Evolutionary conservation across 306 rosid species (phyloP), one percentile per base, ranked within the genome.

Genomic region (Coriaria nepalensis): DNA sequence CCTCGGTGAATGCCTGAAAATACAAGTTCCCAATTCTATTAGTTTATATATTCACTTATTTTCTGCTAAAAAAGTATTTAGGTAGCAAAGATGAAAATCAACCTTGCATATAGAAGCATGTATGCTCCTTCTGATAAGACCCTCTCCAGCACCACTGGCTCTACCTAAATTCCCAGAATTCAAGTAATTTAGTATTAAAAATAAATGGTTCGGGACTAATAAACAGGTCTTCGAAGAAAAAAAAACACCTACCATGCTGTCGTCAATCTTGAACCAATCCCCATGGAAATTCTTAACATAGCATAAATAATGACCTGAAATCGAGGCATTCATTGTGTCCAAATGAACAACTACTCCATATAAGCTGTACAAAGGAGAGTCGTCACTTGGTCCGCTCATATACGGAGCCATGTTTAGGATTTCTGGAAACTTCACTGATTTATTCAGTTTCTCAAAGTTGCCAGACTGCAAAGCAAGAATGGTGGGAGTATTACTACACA

Each of bases 101-200:
- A 79, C 94, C 88, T 83, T 50, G 82, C 80, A 65, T 79, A 83
- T 39, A 83, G 82, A 55, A 83, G 85, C 82, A 83, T 83, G 76
- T 77, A 83, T 52, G 94, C 88, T 61, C 82, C 73, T 67, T 79
- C 80, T 33, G 75, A 77, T 35, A 77, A 63, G 63, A 79, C 88
- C 69, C 73, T 83, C 12, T 69, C 59, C 63, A 76, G 47, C 44
- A 69, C 79, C 4, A 83, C 85, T 8, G 82, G 82, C 71, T 76
- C 81, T 52, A 83, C 94, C 94, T 83, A 52, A 32, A 78, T 51
- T 9, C 37, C 40, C 41, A 29, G 41, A 9, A 34, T 9, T 29
- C 12, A 40, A 9, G 40, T 33, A 10, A 34, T 6, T 2, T n/a
- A 33, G 37, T 33, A 52, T 8, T 11, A 43, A 13, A 37, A 37